Percentiles rank a stretch among this genome's conserved stretches.
Evolutionary conservation across 192 early-diverging fungal species (phyloP).

Genomic region (Helicostylum pulchrum): DNA sequence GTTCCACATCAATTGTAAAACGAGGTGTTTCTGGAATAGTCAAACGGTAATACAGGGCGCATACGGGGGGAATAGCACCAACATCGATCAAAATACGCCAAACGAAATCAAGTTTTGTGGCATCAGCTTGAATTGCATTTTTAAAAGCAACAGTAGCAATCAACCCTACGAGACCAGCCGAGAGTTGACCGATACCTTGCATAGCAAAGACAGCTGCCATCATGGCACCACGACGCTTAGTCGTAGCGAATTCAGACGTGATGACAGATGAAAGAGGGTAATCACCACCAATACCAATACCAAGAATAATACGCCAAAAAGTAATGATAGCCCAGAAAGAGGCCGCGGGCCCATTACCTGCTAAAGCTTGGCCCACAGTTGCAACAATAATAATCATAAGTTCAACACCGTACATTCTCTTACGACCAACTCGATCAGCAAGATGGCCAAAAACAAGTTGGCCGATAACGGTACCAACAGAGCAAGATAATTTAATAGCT

Average conservation of each 20-base stretch:
- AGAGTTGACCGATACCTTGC: conserved; percentile 88
- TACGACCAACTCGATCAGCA: conserved; percentile 88
- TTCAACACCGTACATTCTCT: conserved; percentile 86
- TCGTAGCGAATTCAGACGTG: conserved; percentile 88
- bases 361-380: conserved; percentile 77
- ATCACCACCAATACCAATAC: conserved; percentile 94
- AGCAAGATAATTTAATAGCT: conserved; percentile 83
- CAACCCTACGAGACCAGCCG: conserved; percentile 76
- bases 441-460: conserved; percentile 82
- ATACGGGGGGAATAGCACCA: conserved; percentile 77
- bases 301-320: conserved; percentile 88
- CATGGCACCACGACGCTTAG: conserved; percentile 82
- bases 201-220: conserved; percentile 89
- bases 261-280: conserved; percentile 95
- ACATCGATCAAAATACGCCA: conserved; percentile 90
- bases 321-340: conserved; percentile 63
- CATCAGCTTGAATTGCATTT: conserved; percentile 59
- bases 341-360: conserved; percentile 67
- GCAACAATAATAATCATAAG: conserved; percentile 91
- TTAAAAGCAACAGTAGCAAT: conserved; percentile 71
- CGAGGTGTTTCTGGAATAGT: conserved; percentile 95
- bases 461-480: conserved; percentile 88
- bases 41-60: conserved; percentile 86
- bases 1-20: conserved; percentile 69
- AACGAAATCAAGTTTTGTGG: conserved; percentile 71